phyloP scores from a whole-genome alignment of 495 filamentous ascomycete genomes.

The Hyaloscypha bicolor region DNA sequence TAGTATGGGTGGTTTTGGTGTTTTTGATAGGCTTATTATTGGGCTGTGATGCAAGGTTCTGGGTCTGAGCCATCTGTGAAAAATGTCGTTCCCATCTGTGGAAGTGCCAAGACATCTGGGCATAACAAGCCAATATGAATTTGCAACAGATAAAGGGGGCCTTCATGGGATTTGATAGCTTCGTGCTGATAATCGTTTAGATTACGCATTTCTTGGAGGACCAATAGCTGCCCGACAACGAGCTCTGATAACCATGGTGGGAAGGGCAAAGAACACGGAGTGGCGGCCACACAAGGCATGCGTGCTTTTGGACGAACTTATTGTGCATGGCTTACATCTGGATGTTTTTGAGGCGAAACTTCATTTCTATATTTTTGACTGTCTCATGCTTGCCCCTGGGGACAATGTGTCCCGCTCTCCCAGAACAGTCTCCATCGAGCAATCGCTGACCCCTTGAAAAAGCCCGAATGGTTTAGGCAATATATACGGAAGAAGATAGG shows the following conservation, averaged over 20 bases:
- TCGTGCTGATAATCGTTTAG: not conserved
- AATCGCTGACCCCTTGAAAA: slow-evolving; percentile 1
- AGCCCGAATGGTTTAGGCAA: slow-evolving; percentile 44
- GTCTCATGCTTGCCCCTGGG: not conserved
- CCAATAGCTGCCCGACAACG: slow-evolving; percentile 44
- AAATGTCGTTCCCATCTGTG: slow-evolving; percentile 42
- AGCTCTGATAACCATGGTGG: slow-evolving; percentile 45
- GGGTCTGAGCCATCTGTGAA: slow-evolving; percentile 39
- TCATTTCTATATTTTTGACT: not conserved
- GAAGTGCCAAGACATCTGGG: slow-evolving; percentile 42
- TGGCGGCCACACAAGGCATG: slow-evolving; percentile 36
- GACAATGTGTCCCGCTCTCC: not conserved
- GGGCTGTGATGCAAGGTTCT: slow-evolving; percentile 39
- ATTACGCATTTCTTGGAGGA: slow-evolving; percentile 52
- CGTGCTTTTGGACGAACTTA: slow-evolving; percentile 48
- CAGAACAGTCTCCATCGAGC: not conserved
- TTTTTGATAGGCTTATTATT: slow-evolving; percentile 53
- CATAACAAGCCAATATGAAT: slow-evolving; percentile 34
- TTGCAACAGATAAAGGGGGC: not conserved
- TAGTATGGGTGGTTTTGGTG: slow-evolving; percentile 52
- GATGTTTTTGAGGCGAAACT: not conserved
- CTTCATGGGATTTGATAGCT: not conserved
- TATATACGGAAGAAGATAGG: slow-evolving; percentile 42
- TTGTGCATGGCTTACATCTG: slow-evolving; percentile 42
- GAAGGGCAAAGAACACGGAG: slow-evolving; percentile 33